Conservation (phyloP, 345 rosid species). For the Rhodamnia argentea region DNA sequence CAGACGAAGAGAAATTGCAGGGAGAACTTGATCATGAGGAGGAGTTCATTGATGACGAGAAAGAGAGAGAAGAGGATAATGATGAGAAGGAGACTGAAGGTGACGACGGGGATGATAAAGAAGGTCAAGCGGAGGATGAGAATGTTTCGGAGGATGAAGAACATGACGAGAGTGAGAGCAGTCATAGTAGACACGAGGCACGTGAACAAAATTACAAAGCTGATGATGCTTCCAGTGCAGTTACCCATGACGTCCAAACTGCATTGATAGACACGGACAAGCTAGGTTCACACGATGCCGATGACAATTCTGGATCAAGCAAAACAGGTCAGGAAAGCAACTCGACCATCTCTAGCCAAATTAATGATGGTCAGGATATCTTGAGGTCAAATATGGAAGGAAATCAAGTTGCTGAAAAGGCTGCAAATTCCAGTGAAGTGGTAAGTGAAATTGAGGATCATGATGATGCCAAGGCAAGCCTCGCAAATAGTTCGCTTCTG, state of each 20-base stretch:
- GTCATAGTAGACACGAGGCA: constrained; percentile 47
- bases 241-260: constrained; percentile 54
- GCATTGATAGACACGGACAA: constrained; percentile 19
- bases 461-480: not conserved
- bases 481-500: not conserved
- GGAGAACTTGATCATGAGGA: constrained; percentile 17
- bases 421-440: not conserved
- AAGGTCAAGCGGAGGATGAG: constrained; percentile 17
- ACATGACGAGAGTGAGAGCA: constrained; percentile 24
- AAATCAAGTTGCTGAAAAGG: not conserved
- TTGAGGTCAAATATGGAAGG: not conserved
- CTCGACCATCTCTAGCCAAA: not conserved
- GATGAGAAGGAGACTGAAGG: constrained; percentile 12
- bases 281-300: constrained; percentile 19
- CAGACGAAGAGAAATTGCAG: constrained; percentile 5
- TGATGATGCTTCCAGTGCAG: constrained; percentile 98
- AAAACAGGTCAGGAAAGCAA: not conserved
- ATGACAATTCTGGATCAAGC: constrained; percentile 1
- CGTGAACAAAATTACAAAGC: constrained; percentile 76
- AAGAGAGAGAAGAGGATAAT: constrained; percentile 22
- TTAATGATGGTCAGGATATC: not conserved
- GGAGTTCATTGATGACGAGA: constrained; percentile 10
- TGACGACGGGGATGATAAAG: constrained; percentile 45
- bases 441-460: not conserved
- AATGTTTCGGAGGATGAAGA: constrained; percentile 22